These are phyloP conservation scores for Salvia rosmarinus DNA, from an alignment of 257 asterid genomes.

Conservation along the genomic window DNA sequence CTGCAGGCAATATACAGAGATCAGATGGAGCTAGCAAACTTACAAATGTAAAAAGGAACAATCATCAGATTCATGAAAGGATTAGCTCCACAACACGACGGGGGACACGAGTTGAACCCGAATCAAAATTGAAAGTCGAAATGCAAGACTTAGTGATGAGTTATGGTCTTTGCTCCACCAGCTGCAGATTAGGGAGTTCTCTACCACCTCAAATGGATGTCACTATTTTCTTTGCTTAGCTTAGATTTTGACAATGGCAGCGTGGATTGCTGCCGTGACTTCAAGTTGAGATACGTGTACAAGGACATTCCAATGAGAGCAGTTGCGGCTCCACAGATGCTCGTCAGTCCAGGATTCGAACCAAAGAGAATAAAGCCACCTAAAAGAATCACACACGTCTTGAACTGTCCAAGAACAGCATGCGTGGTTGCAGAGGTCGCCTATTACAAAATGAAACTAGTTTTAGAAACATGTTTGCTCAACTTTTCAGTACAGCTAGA, in stretches of 20 bases:
- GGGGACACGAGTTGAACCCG: conserved; percentile 6
- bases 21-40: conserved; percentile 19
- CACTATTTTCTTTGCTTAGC: conserved; percentile 75
- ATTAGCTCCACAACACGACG: conserved; percentile 10
- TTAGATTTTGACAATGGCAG: conserved; percentile 74
- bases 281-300: conserved; percentile 88
- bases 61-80: conserved; percentile 13
- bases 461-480: not conserved
- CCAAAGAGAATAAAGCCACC: conserved; percentile 87
- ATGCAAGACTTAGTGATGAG: conserved; percentile 16
- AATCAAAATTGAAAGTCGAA: conserved; percentile 15
- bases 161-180: conserved; percentile 30
- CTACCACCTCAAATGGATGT: conserved; percentile 47
- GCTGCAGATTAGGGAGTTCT: conserved; percentile 50
- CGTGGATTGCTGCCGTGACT: conserved; percentile 56
- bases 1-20: conserved; percentile 23
- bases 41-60: not conserved
- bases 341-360: conserved; percentile 82
- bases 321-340: conserved; percentile 78
- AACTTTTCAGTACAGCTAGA: not conserved
- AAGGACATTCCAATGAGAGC: conserved; percentile 87
- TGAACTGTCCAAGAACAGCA: conserved; percentile 96
- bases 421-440: conserved; percentile 96
- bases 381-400: conserved; percentile 88
- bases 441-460: conserved; percentile 37